Percentiles rank a stretch among this genome's conserved stretches.
These are phyloP conservation scores for Nannizziopsis barbatae DNA, from an alignment of 2,329 filamentous ascomycete species.

Conservation along the genomic window DNA sequence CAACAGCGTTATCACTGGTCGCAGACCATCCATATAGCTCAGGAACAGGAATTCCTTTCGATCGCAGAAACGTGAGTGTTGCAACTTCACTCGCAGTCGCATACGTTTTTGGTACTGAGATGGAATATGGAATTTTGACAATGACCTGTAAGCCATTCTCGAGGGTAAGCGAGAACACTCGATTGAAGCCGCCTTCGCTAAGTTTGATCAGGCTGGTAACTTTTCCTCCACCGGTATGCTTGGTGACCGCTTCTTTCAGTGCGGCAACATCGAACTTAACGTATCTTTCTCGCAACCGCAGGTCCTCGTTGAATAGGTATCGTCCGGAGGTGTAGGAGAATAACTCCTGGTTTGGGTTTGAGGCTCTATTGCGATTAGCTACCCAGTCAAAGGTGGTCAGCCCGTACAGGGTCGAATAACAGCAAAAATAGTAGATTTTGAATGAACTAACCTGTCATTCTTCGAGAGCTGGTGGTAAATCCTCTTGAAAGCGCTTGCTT, in stretches of 20 bases:
- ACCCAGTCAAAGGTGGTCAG: too few species aligned
- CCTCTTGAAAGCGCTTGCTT: too few species aligned
- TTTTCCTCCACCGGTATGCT: conserved; percentile 5
- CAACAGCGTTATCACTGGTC: conserved; percentile 27
- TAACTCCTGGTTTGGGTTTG: too few species aligned
- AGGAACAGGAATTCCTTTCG: conserved; percentile 28
- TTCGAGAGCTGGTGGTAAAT: too few species aligned
- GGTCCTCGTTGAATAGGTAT: conserved; percentile 21
- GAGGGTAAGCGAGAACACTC: conserved; percentile 20
- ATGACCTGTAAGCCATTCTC: conserved; percentile 19
- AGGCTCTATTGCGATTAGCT: too few species aligned
- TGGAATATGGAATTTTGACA: conserved; percentile 20
- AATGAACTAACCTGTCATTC: too few species aligned
- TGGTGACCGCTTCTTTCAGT: conserved; percentile 9
- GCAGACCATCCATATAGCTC: conserved; percentile 27
- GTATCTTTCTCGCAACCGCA: conserved; percentile 19
- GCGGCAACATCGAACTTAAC: conserved; percentile 19
- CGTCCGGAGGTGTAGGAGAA: conserved; percentile 24
- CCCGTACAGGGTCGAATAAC: too few species aligned
- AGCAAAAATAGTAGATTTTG: too few species aligned
- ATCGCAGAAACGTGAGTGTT: conserved; percentile 26
- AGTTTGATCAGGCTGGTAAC: conserved; percentile 16
- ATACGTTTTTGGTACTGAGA: conserved; percentile 17
- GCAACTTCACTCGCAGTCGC: conserved; percentile 28
- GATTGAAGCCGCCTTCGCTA: conserved; percentile 21